Evolutionary conservation across 164 flowering plant genomes (phyloP).

Genomic region (Dillenia suffruticosa): DNA sequence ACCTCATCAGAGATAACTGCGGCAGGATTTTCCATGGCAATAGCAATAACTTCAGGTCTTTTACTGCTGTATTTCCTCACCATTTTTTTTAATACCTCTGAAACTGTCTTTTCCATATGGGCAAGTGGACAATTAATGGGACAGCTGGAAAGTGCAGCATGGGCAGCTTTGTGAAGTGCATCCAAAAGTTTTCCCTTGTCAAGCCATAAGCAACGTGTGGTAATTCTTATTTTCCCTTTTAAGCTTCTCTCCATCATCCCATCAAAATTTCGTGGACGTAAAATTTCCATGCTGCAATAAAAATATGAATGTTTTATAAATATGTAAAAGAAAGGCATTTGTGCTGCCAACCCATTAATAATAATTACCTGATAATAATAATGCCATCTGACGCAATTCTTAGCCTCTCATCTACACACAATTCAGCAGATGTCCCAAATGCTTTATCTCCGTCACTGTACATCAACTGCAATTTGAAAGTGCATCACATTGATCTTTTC

Average conservation of each 20-base stretch:
- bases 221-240: slow-evolving; percentile 89
- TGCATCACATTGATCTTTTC: slow-evolving; percentile 7
- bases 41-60: slow-evolving; percentile 89
- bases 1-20: slow-evolving; percentile 75
- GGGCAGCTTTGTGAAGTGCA: slow-evolving; percentile 90
- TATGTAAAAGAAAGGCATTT: background rate
- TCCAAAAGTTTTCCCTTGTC: slow-evolving; percentile 96
- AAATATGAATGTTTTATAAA: slow-evolving; percentile 1
- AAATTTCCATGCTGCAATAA: slow-evolving; percentile 81
- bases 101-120: slow-evolving; percentile 90
- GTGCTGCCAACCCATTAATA: background rate
- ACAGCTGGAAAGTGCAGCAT: slow-evolving; percentile 90
- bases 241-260: slow-evolving; percentile 35
- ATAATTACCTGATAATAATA: slow-evolving; percentile 72
- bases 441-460: slow-evolving; percentile 99
- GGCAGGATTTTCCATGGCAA: slow-evolving; percentile 75
- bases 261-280: slow-evolving; percentile 62
- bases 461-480: slow-evolving; percentile 66
- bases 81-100: slow-evolving; percentile 84
- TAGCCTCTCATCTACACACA: slow-evolving; percentile 87
- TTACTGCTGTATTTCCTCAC: slow-evolving; percentile 93
- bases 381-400: slow-evolving; percentile 94
- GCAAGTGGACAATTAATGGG: slow-evolving; percentile 77
- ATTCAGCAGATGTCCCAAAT: slow-evolving; percentile 91
- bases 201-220: slow-evolving; percentile 97